Evolutionary conservation across 495 filamentous ascomycete genomes (phyloP).

Genomic region (Extremus antarcticus): DNA sequence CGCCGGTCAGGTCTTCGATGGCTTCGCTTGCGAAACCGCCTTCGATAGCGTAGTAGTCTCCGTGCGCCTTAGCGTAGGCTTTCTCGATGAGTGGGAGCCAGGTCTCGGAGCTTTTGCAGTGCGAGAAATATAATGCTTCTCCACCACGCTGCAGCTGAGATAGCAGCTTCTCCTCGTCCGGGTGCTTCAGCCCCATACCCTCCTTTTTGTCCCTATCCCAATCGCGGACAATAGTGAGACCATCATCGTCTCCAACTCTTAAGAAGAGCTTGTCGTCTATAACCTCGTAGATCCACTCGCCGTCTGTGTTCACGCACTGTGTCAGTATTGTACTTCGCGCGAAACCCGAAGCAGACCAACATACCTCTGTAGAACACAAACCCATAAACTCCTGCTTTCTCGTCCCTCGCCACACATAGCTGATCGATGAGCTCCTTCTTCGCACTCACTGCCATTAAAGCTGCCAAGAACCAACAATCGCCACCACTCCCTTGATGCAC

Average conservation of each 20-base stretch:
- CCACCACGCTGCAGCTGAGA: slow-evolving; percentile 65
- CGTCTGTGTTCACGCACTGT: slow-evolving; percentile 38
- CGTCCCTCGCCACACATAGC: slow-evolving; percentile 72
- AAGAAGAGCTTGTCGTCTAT: slow-evolving; percentile 82
- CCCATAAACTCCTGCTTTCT: slow-evolving; percentile 79
- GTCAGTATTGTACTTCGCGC: background rate
- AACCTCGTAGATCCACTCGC: slow-evolving; percentile 84
- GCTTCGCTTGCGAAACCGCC: slow-evolving; percentile 77
- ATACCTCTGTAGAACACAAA: slow-evolving; percentile 71
- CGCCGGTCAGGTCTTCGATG: slow-evolving; percentile 87
- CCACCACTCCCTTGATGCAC: slow-evolving; percentile 70
- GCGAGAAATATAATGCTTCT: slow-evolving; percentile 72
- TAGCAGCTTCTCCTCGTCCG: slow-evolving; percentile 65
- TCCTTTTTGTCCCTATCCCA: slow-evolving; percentile 13
- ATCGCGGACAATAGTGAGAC: slow-evolving; percentile 29
- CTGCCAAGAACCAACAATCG: slow-evolving; percentile 89
- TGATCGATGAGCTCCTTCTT: slow-evolving; percentile 60
- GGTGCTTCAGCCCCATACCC: slow-evolving; percentile 1
- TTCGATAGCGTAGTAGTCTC: slow-evolving; percentile 75
- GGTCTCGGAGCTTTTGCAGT: slow-evolving; percentile 83
- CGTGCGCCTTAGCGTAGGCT: slow-evolving; percentile 92
- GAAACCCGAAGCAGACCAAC: background rate
- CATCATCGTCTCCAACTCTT: slow-evolving; percentile 72
- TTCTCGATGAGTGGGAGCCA: slow-evolving; percentile 94
- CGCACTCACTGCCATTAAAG: slow-evolving; percentile 71